A percentile compares a stretch with the other conserved stretches of the same genome.
phyloP scores from a whole-genome alignment of 768 basidiomycete species.

The Rhodosporidiobolus odoratus region DNA sequence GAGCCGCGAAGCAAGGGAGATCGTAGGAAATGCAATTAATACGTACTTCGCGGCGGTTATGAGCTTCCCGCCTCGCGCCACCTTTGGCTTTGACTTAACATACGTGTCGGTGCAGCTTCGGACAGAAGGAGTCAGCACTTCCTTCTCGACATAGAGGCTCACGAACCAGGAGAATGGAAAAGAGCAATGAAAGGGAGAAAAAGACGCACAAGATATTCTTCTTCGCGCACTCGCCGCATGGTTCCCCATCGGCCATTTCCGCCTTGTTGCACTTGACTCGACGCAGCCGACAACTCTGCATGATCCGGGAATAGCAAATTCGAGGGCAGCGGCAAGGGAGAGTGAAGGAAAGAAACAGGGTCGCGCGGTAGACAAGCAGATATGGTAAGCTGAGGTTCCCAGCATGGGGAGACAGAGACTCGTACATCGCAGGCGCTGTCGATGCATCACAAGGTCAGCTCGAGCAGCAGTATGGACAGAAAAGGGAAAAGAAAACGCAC shows the following conservation, averaged over 20 bases:
- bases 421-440: too few relatives aligned
- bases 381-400: too few relatives aligned
- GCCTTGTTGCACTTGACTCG: constrained; percentile 28
- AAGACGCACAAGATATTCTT: constrained; percentile 25
- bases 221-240: constrained; percentile 26
- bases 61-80: constrained; percentile 25
- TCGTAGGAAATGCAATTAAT: not conserved
- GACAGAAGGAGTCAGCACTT: not conserved
- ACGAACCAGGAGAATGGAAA: too few relatives aligned
- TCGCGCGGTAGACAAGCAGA: too few relatives aligned
- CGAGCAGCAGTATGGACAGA: not conserved
- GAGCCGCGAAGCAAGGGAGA: not conserved
- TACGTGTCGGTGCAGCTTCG: constrained; percentile 27
- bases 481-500: not conserved
- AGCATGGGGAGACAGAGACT: too few relatives aligned
- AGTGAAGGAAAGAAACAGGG: not conserved
- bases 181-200: not conserved
- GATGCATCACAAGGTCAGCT: not conserved
- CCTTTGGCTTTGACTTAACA: constrained; percentile 31
- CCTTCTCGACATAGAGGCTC: not conserved
- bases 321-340: not conserved
- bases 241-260: constrained; percentile 4
- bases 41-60: constrained; percentile 30
- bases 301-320: not conserved
- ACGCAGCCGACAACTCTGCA: constrained; percentile 5